Conservation (phyloP, 2,329 filamentous ascomycete species). For the Talaromyces sp. region DNA sequence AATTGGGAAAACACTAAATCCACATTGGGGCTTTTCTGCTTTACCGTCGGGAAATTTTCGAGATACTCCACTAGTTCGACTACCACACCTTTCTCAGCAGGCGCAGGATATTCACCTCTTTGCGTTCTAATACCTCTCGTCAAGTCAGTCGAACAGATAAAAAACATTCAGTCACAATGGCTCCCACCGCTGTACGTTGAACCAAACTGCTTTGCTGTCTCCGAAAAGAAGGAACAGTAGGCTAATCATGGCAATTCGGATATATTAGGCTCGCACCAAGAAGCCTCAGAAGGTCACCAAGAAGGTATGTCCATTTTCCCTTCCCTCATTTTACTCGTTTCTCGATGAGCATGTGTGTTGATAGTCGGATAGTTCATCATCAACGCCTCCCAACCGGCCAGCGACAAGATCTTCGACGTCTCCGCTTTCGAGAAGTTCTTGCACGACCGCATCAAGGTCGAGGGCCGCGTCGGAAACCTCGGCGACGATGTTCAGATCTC, state of each 20-base stretch:
- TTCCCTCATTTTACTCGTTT: not conserved
- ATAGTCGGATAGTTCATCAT: constrained; percentile 74
- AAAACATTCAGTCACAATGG: constrained; percentile 63
- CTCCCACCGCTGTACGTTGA: constrained; percentile 79
- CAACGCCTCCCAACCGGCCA: constrained; percentile 96
- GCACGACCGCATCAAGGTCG: constrained; percentile 99
- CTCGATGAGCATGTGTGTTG: not conserved
- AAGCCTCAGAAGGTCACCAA: constrained; percentile 50
- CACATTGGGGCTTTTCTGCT: not conserved
- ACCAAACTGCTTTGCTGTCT: constrained; percentile 88
- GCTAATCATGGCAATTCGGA: constrained; percentile 67
- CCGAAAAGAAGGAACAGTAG: constrained; percentile 69
- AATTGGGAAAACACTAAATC: constrained; percentile 20
- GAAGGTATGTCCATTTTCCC: constrained; percentile 38
- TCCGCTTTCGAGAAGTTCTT: constrained; percentile 99
- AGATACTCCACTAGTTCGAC: constrained; percentile 30
- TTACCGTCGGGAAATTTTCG: constrained; percentile 23
- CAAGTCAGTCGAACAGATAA: constrained; percentile 21
- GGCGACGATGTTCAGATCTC: constrained; percentile 88
- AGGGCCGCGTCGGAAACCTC: constrained; percentile 96
- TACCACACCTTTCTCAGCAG: constrained; percentile 23
- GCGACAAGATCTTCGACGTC: constrained; percentile 99
- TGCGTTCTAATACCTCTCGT: constrained; percentile 54
- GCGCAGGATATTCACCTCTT: constrained; percentile 92
- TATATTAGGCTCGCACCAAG: constrained; percentile 43